Percentiles rank a stretch among this genome's conserved stretches.
Conservation (phyloP, 1,139 yeast species). For the Arxiozyma heterogenica region DNA sequence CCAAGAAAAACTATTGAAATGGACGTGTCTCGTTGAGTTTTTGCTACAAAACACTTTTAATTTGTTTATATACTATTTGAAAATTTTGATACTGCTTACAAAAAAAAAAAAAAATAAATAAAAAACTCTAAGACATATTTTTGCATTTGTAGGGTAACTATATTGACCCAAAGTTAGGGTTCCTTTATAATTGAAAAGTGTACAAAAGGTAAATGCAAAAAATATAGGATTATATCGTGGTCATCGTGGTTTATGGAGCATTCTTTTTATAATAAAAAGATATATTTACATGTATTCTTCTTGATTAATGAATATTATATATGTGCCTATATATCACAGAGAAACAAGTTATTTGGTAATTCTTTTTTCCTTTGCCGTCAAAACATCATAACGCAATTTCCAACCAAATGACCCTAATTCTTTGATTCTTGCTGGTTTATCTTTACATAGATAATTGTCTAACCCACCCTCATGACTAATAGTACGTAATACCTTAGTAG, state of each 20-base stretch:
- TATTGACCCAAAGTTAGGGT: neutral
- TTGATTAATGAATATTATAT: neutral
- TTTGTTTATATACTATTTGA: neutral
- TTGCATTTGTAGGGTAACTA: neutral
- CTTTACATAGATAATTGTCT: slow-evolving; percentile 78
- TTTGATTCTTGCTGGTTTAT: slow-evolving; percentile 79
- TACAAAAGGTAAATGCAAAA: neutral
- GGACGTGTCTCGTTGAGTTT: neutral
- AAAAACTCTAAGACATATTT: too few relatives aligned
- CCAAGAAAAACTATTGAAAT: too few relatives aligned
- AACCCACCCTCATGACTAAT: slow-evolving; percentile 90
- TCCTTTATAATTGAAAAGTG: neutral
- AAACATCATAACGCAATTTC: slow-evolving; percentile 70
- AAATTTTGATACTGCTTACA: neutral
- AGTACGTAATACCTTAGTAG: slow-evolving; percentile 78
- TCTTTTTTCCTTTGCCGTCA: slow-evolving; percentile 27
- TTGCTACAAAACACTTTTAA: neutral
- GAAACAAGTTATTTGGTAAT: slow-evolving; percentile 11
- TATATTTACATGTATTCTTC: neutral
- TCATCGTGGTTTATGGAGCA: neutral
- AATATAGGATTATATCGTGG: neutral
- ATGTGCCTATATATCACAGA: neutral
- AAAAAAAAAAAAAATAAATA: too few relatives aligned
- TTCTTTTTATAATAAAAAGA: too few relatives aligned
- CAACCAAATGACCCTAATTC: slow-evolving; percentile 90